Conservation (phyloP, 208 protist species). For the Angomonas ambiguus region DNA sequence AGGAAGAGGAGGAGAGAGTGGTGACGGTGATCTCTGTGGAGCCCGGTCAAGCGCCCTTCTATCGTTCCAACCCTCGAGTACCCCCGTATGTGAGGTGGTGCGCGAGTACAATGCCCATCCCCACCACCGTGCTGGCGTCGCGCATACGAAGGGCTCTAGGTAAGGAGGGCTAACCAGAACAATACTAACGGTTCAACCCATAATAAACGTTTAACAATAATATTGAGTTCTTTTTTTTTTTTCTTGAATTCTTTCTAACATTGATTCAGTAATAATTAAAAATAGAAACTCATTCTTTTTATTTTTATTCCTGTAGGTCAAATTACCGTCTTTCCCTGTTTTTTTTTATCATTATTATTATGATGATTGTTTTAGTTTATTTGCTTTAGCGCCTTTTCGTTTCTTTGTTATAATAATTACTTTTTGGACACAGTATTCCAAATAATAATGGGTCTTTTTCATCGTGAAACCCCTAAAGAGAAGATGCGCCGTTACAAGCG, state of each 20-base stretch:
- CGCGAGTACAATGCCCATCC: constrained; percentile 74
- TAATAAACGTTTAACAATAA: too few species aligned
- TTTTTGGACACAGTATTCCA: not conserved
- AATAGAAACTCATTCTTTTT: not conserved
- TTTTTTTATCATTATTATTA: not conserved
- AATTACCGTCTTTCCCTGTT: too few species aligned
- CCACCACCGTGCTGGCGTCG: constrained; percentile 31
- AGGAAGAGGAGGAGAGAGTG: constrained; percentile 10
- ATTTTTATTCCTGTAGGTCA: too few species aligned
- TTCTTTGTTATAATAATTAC: too few species aligned
- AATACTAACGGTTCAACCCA: too few species aligned
- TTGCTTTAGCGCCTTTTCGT: not conserved
- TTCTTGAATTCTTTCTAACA: too few species aligned
- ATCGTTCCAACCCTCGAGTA: constrained; percentile 37
- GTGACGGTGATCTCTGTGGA: constrained; percentile 68
- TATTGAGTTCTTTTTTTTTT: too few species aligned
- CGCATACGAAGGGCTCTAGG: constrained; percentile 29
- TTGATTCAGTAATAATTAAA: too few species aligned
- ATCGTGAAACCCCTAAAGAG: constrained; percentile 89
- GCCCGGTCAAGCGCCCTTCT: constrained; percentile 73
- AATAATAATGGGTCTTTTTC: constrained; percentile 63
- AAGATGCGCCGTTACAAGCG: constrained; percentile 96
- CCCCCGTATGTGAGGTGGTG: constrained; percentile 69
- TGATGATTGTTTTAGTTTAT: not conserved
- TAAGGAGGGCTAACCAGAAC: not conserved